phyloP scores from a whole-genome alignment of 768 basidiomycete genomes.

The Serendipita sp. region DNA sequence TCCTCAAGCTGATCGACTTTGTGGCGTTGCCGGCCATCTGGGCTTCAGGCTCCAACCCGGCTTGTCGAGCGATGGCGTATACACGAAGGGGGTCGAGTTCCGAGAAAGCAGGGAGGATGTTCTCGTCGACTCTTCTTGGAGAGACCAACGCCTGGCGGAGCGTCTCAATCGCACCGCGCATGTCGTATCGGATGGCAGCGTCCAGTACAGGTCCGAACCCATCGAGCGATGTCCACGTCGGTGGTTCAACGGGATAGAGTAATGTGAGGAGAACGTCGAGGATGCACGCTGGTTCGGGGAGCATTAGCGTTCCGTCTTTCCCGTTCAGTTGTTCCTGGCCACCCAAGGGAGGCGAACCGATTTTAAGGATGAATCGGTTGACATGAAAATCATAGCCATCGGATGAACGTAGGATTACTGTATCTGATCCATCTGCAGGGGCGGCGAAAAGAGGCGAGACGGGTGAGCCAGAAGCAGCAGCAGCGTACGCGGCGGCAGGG shows the following conservation, averaged over 20 bases:
- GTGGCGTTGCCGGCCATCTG: neutral
- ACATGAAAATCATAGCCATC: neutral
- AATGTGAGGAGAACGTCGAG: conserved; percentile 14
- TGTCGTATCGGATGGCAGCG: conserved; percentile 14
- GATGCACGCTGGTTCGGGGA: conserved; percentile 3
- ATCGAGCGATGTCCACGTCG: neutral
- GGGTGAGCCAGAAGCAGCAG: neutral
- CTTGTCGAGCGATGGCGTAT: conserved; percentile 1
- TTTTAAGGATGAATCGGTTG: conserved; percentile 1
- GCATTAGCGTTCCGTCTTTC: neutral
- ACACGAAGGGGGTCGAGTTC: neutral
- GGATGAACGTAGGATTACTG: neutral
- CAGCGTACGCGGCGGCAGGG: neutral
- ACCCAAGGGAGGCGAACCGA: neutral
- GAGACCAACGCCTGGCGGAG: neutral
- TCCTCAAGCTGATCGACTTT: neutral
- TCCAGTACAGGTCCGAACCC: conserved; percentile 10
- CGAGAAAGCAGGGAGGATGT: neutral
- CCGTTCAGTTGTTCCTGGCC: neutral
- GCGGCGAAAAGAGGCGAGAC: neutral
- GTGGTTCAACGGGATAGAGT: conserved; percentile 13
- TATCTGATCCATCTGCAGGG: neutral
- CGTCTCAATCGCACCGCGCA: conserved; percentile 7
- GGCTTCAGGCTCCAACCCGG: neutral
- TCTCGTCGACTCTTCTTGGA: neutral